phyloP scores from a whole-genome alignment of 2,329 filamentous ascomycete genomes.

The Xylariaceae sp. region DNA sequence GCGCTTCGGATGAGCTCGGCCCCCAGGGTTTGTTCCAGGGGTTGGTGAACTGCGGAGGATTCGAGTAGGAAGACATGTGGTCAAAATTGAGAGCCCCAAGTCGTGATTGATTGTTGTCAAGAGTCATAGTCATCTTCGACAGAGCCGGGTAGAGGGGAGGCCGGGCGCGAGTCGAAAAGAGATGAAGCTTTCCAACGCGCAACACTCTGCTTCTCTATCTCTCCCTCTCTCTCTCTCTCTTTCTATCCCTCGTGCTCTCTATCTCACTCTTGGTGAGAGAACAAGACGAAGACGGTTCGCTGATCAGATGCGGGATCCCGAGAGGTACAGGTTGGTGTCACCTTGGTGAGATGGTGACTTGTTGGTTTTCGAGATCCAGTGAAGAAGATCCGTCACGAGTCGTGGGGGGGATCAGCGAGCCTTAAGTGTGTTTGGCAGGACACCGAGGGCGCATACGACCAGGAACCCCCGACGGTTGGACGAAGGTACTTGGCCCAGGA shows the following conservation, averaged over 20 bases:
- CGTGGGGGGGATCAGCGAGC: constrained; percentile 47
- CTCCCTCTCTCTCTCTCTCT: too few species aligned
- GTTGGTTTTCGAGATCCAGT: constrained; percentile 25
- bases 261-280: background rate
- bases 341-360: constrained; percentile 25
- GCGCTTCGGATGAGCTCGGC: constrained; percentile 47
- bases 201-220: background rate
- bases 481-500: constrained; percentile 28
- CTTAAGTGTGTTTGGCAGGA: constrained; percentile 45
- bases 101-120: constrained; percentile 83
- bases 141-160: constrained; percentile 3
- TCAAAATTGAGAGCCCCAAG: constrained; percentile 76
- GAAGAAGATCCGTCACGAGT: constrained; percentile 31
- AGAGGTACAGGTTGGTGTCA: constrained; percentile 36
- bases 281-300: constrained; percentile 28
- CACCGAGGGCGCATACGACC: constrained; percentile 28
- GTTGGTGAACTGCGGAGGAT: constrained; percentile 77
- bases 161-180: constrained; percentile 13
- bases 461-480: constrained; percentile 26
- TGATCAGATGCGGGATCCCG: constrained; percentile 47
- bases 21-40: constrained; percentile 93
- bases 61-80: constrained; percentile 61
- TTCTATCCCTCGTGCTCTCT: too few species aligned
- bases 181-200: constrained; percentile 19
- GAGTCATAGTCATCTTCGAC: constrained; percentile 83